Conservation (phyloP, 2,329 filamentous ascomycete genomes). For the Colletotrichum eleusines region DNA sequence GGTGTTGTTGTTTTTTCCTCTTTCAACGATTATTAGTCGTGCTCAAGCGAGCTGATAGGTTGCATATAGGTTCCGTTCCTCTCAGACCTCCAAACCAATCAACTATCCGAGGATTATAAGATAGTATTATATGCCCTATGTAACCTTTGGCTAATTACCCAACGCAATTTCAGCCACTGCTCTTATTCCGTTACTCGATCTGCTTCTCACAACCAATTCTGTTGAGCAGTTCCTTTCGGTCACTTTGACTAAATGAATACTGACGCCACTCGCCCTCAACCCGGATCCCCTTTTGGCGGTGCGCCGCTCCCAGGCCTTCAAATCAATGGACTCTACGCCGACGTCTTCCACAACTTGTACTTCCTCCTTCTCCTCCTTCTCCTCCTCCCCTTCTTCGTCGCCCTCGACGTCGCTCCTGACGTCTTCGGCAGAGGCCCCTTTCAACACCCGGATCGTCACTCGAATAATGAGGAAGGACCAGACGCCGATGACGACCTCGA, state of each 20-base stretch:
- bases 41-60: neutral
- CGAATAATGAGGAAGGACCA: constrained; percentile 20
- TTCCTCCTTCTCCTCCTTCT: neutral
- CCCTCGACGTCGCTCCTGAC: constrained; percentile 8
- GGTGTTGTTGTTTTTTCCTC: too few relatives aligned
- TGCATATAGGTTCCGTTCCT: too few relatives aligned
- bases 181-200: neutral
- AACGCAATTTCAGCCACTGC: neutral
- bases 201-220: constrained; percentile 25
- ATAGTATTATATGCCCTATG: neutral
- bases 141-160: neutral
- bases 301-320: constrained; percentile 8
- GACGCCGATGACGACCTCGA: constrained; percentile 16
- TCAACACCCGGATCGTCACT: constrained; percentile 8
- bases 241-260: constrained; percentile 3
- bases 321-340: constrained; percentile 14
- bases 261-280: constrained; percentile 1
- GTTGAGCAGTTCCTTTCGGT: constrained; percentile 16
- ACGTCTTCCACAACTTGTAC: constrained; percentile 3
- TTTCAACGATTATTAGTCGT: neutral
- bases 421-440: constrained; percentile 17
- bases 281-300: neutral
- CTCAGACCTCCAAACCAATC: neutral
- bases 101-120: neutral
- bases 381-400: neutral